Conservation (phyloP, 352 stramenopile species). For the Phytophthora vignae region DNA sequence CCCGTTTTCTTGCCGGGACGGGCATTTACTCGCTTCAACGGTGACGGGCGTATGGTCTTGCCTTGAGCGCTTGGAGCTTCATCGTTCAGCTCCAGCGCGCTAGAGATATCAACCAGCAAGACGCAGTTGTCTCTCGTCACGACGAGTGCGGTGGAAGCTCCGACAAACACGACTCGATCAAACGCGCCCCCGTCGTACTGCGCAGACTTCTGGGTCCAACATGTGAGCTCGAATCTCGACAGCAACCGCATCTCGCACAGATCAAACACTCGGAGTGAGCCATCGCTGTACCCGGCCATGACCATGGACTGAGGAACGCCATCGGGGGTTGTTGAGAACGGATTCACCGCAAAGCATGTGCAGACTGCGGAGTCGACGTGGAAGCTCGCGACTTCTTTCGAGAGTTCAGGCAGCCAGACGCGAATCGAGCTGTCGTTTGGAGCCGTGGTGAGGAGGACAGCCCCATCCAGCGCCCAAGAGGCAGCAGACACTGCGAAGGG, state of each 20-base stretch:
- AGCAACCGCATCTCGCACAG: slow-evolving; percentile 51
- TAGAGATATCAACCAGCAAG: slow-evolving; percentile 49
- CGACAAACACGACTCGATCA: slow-evolving; percentile 49
- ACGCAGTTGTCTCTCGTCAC: slow-evolving; percentile 41
- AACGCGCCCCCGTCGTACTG: slow-evolving; percentile 16
- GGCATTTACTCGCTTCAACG: slow-evolving; percentile 6
- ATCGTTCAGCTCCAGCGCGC: slow-evolving; percentile 19
- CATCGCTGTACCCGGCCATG: slow-evolving; percentile 59
- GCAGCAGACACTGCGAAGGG: background rate
- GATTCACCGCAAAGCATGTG: slow-evolving; percentile 51
- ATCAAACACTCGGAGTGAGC: slow-evolving; percentile 62
- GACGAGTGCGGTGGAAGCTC: slow-evolving; percentile 32
- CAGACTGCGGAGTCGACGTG: slow-evolving; percentile 36
- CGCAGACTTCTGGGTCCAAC: slow-evolving; percentile 16
- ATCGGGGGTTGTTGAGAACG: slow-evolving; percentile 18
- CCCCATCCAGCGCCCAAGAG: slow-evolving; percentile 41
- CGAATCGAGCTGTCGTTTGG: slow-evolving; percentile 36
- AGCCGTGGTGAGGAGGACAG: slow-evolving; percentile 46
- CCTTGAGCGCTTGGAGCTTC: background rate
- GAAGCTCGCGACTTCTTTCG: slow-evolving; percentile 52
- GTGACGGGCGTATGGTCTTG: background rate
- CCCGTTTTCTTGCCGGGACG: slow-evolving; percentile 2
- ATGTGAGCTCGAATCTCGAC: slow-evolving; percentile 45
- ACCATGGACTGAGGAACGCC: slow-evolving; percentile 32
- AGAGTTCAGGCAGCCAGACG: slow-evolving; percentile 52